Percentiles rank a stretch among this genome's conserved stretches.
Conservation (phyloP, 768 basidiomycete species). For the Mycena latifolia region DNA sequence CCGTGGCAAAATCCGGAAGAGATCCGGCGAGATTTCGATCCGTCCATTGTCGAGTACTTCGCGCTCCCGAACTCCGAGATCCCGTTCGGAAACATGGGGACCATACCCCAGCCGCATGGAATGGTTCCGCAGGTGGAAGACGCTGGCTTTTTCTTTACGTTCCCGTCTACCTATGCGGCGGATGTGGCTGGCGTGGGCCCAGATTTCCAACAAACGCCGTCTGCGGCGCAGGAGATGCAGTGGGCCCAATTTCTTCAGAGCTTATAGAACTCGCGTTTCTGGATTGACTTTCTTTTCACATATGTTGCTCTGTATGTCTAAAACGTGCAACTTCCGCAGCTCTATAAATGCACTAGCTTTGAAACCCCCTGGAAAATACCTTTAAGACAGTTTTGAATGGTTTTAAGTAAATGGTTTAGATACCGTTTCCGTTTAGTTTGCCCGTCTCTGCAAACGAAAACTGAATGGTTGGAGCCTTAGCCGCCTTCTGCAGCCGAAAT, state of each 20-base stretch:
- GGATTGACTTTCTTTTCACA: too few relatives aligned
- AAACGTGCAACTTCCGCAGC: too few relatives aligned
- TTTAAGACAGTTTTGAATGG: too few relatives aligned
- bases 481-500: too few relatives aligned
- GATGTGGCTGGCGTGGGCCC: background rate
- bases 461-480: too few relatives aligned
- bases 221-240: conserved; percentile 6
- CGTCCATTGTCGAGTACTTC: conserved; percentile 31
- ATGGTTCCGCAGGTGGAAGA: conserved; percentile 5
- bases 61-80: conserved; percentile 1
- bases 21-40: conserved; percentile 23
- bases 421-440: too few relatives aligned
- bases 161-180: conserved; percentile 2
- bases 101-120: conserved; percentile 7
- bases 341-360: too few relatives aligned
- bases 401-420: too few relatives aligned
- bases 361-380: too few relatives aligned
- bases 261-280: too few relatives aligned
- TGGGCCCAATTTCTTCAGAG: conserved; percentile 18
- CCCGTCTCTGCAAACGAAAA: too few relatives aligned
- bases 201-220: background rate
- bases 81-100: conserved; percentile 7
- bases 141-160: conserved; percentile 30
- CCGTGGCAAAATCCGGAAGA: conserved; percentile 3
- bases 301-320: too few relatives aligned